Evolutionary conservation across 176 grass and related monocot genomes (phyloP).

Genomic region (Carex scoparia): DNA sequence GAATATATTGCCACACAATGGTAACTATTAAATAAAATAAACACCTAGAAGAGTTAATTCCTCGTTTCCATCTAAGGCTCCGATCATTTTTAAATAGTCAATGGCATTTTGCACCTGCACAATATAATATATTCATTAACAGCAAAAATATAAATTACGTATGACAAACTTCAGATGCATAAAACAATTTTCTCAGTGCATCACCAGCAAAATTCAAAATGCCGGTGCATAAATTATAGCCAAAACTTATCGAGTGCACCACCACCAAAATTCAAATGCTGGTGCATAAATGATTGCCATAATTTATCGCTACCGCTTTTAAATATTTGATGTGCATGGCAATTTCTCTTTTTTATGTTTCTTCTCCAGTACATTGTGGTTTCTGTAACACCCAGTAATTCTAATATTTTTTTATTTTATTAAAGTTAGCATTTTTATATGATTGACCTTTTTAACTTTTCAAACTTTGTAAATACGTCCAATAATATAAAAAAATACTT

Average conservation of each 20-base stretch:
- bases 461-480: no score
- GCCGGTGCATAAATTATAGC: no score
- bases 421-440: no score
- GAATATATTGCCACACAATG: constrained; percentile 7
- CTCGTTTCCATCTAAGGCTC: constrained; percentile 91
- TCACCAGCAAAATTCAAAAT: neutral
- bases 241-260: neutral
- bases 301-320: no score
- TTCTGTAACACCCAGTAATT: neutral
- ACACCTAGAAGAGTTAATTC: constrained; percentile 89
- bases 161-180: constrained; percentile 6
- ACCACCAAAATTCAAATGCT: neutral
- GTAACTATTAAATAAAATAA: constrained; percentile 16
- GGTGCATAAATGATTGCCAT: no score
- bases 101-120: constrained; percentile 96
- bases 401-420: no score
- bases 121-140: constrained; percentile 14
- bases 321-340: neutral
- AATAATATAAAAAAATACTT: no score
- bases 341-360: neutral
- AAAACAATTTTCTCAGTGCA: neutral
- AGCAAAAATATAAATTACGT: neutral
- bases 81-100: constrained; percentile 95
- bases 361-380: neutral
- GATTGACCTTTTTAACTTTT: no score